A percentile compares a stretch with the other conserved stretches of the same genome.
Conservation (phyloP, 139 green algal species). For the Zygnema cylindricum region DNA sequence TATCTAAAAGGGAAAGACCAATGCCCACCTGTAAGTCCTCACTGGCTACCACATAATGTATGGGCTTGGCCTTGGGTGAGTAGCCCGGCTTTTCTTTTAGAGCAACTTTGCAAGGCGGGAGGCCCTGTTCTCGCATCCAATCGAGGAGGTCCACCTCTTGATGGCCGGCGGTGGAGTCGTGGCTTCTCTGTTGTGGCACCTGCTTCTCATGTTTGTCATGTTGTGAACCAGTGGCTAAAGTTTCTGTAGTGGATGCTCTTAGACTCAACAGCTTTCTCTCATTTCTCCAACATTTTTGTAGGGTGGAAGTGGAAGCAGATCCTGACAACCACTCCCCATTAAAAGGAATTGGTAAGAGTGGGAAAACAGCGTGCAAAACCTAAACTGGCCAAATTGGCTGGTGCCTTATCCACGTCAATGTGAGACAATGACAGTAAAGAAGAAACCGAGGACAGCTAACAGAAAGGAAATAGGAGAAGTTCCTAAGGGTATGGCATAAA, state of each 20-base stretch:
- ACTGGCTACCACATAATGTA: conserved; percentile 50
- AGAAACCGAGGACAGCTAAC: no score
- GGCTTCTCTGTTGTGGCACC: neutral
- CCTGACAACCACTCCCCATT: no score
- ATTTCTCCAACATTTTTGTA: neutral
- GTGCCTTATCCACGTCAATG: no score
- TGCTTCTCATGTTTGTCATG: neutral
- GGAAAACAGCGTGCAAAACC: no score
- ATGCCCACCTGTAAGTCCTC: conserved; percentile 55
- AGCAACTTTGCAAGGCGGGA: conserved; percentile 43
- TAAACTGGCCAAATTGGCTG: no score
- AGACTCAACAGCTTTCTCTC: neutral
- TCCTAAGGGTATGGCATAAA: no score
- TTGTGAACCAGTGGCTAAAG: neutral
- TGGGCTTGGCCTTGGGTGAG: neutral
- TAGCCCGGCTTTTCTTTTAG: conserved; percentile 25
- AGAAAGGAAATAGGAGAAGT: no score
- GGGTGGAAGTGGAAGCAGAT: neutral
- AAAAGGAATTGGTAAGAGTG: no score
- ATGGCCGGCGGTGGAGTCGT: neutral
- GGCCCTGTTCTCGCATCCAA: conserved; percentile 55
- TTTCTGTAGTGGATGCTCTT: neutral
- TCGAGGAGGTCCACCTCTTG: conserved; percentile 35
- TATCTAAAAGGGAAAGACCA: no score
- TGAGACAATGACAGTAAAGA: no score